Conservation (phyloP, 2,329 filamentous ascomycete genomes). For the Colletotrichum lini region DNA sequence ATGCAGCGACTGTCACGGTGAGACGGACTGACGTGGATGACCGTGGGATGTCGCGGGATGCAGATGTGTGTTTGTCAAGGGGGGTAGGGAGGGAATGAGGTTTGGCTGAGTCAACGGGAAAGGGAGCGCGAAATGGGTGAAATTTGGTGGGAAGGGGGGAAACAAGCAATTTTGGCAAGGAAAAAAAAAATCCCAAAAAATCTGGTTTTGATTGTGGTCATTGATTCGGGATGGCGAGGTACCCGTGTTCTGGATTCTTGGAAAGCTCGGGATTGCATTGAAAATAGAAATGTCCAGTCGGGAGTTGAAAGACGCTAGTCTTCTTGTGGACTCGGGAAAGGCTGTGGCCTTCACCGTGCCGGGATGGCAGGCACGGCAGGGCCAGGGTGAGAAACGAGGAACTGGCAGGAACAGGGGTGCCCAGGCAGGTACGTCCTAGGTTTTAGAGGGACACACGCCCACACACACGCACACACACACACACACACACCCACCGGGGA, state of each 20-base stretch:
- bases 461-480: not conserved
- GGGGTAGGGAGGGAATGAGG: not conserved
- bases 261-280: constrained; percentile 3
- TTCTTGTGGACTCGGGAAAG: constrained; percentile 11
- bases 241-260: not conserved
- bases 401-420: not conserved
- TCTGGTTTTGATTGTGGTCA: not conserved
- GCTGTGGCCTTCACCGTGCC: constrained; percentile 12
- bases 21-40: constrained; percentile 24
- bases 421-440: too few relatives aligned
- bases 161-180: constrained; percentile 26
- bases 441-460: too few relatives aligned
- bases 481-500: constrained; percentile 15
- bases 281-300: constrained; percentile 33
- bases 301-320: constrained; percentile 32
- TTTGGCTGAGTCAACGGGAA: constrained; percentile 27
- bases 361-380: constrained; percentile 4
- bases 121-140: constrained; percentile 11
- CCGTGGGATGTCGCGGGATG: not conserved
- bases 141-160: not conserved
- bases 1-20: constrained; percentile 16
- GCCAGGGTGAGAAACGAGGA: not conserved
- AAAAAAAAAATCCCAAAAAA: not conserved
- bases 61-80: not conserved
- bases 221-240: not conserved